Evolutionary conservation across 331 rosid species (phyloP), one percentile per base, ranked within the genome.

Genomic region (Pyracantha coccinea): DNA sequence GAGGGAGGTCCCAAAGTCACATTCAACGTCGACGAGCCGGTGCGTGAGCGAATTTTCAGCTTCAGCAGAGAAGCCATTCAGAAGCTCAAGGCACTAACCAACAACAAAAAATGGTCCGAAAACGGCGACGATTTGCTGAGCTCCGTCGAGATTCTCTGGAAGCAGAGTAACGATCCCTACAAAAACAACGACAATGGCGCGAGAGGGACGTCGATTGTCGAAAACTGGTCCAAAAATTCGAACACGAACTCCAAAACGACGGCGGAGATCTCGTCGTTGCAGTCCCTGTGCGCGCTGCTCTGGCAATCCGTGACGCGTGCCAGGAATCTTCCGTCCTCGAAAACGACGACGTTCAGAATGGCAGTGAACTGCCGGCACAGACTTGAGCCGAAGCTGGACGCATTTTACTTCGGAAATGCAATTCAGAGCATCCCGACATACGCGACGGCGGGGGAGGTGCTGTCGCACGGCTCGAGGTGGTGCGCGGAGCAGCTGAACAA

Each of bases 271-370:
- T 93, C 98, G 20, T 90, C 98, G 66, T 93, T 93, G 52, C 98
- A 93, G 67, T 91, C 99, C 0, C 71, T 94, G 10, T 82, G 93
- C 84, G 97, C 99, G 17, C 70, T 94, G 2, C 80, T 92, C 0
- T 94, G 99, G 99, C 83, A 85, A 6, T 86, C 90, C 1, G 93
- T 94, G 61, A 94, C 99, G 2, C 87, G 97, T 0, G 97, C 99
- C 4, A 90, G 97, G 86, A 92, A 91, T 4, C 62, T 92, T 3
- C 89, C 87, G 0, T n/a, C 81, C 1, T 47, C 78, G 0, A 89
- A 87, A 81, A 87, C 67, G 80, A 90, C 99, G 21, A 90, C 95
- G 80, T 92, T 94, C 24, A 82, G 96, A 50, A 91, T 94, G 96
- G 99, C 99, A 25, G 97, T 94, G 54, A 94, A 92, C 69, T 80